A percentile compares a stretch with the other conserved stretches of the same genome.
Evolutionary conservation across 305 asterid genomes (phyloP).

Genomic region (Andrographis paniculata): DNA sequence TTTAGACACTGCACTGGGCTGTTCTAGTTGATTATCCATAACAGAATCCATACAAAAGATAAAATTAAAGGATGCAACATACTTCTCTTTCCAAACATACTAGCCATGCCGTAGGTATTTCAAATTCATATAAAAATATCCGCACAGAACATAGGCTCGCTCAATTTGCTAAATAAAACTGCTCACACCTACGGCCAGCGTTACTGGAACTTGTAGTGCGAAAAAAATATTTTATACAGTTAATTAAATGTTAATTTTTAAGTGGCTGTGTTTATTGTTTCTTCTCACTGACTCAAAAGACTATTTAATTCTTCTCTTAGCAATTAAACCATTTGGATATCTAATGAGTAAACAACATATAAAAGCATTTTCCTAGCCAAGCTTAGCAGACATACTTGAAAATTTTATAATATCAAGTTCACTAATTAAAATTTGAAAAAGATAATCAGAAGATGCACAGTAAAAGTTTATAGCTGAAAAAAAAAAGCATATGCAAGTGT

Average conservation of each 20-base stretch:
- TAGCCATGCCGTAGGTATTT: no score
- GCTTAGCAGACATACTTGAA: neutral
- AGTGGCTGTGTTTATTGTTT: no score
- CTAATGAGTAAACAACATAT: no score
- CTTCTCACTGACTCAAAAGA: no score
- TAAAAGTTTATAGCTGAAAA: slow-evolving; percentile 9
- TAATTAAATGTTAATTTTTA: no score
- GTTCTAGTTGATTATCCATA: slow-evolving; percentile 1
- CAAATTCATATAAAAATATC: slow-evolving; percentile 8
- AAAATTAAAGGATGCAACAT: no score
- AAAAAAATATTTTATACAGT: no score
- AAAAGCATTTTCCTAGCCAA: neutral
- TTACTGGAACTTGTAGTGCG: neutral
- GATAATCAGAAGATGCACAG: slow-evolving; percentile 2
- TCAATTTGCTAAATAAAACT: neutral
- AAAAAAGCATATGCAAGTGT: slow-evolving; percentile 7
- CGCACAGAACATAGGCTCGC: neutral
- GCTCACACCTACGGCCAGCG: neutral
- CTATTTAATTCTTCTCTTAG: no score
- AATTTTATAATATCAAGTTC: slow-evolving; percentile 3
- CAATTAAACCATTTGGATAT: no score
- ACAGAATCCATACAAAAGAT: slow-evolving; percentile 11
- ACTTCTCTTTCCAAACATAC: no score
- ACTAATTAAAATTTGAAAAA: neutral
- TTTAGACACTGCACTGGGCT: no score